A percentile compares a stretch with the other conserved stretches of the same genome.
phyloP scores from a whole-genome alignment of 768 basidiomycete genomes.

The Leccinum sublutescens region DNA sequence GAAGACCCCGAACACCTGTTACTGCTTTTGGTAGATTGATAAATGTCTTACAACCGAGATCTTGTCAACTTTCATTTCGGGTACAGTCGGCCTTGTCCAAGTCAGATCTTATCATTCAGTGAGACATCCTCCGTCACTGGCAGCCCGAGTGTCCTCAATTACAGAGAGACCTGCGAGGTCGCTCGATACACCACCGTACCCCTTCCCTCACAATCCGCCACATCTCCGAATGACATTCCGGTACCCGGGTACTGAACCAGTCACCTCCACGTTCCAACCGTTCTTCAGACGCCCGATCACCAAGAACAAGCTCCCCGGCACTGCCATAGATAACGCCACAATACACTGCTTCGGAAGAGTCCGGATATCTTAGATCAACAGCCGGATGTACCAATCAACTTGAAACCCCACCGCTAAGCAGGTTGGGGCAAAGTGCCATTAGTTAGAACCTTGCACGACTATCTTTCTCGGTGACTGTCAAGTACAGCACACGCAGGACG shows the following conservation, averaged over 20 bases:
- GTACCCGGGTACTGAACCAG: not conserved
- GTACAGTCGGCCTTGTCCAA: not conserved
- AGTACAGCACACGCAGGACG: not conserved
- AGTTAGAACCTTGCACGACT: not conserved
- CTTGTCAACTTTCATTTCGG: not conserved
- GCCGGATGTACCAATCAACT: not conserved
- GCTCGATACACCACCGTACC: not conserved
- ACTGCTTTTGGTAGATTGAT: conserved; percentile 5
- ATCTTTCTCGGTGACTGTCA: too few species aligned
- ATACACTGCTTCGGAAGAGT: not conserved
- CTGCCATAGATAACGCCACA: not conserved
- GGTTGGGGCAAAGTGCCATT: too few species aligned
- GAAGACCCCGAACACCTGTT: conserved; percentile 27
- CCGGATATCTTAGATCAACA: not conserved
- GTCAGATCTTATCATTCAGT: not conserved
- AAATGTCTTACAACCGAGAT: not conserved
- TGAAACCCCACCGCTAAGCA: not conserved
- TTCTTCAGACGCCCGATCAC: not conserved
- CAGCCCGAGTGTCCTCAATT: not conserved
- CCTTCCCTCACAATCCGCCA: not conserved
- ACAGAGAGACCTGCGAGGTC: not conserved
- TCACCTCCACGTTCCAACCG: not conserved
- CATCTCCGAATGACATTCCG: not conserved
- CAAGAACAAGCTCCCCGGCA: not conserved
- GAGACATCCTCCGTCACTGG: not conserved